Conservation (phyloP, 2,329 filamentous ascomycete genomes). For the Fusarium sp. region DNA sequence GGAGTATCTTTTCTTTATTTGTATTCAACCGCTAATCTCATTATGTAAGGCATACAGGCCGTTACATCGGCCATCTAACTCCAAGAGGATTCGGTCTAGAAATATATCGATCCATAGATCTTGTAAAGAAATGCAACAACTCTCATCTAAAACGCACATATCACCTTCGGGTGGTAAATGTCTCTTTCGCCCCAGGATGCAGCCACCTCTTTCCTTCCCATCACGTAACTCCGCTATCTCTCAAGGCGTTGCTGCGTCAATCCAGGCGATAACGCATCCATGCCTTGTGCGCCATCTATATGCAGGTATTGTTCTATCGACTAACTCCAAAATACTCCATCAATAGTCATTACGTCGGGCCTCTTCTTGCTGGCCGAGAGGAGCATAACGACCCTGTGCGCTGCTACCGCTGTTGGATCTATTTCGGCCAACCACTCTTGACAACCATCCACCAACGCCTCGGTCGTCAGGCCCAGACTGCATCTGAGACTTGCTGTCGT, state of each 20-base stretch:
- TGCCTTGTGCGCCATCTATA: constrained; percentile 54
- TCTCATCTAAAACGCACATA: constrained; percentile 23
- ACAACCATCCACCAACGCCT: constrained; percentile 65
- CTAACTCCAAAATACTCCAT: constrained; percentile 41
- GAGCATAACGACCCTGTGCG: constrained; percentile 58
- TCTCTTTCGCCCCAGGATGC: constrained; percentile 7
- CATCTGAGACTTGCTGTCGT: constrained; percentile 60
- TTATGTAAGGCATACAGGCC: constrained; percentile 35
- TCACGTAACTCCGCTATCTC: constrained; percentile 27
- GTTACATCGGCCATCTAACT: constrained; percentile 33
- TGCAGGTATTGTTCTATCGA: constrained; percentile 52
- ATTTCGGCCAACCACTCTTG: constrained; percentile 56
- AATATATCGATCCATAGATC: constrained; percentile 30
- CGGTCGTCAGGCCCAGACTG: constrained; percentile 54
- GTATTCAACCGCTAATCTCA: constrained; percentile 21
- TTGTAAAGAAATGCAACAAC: constrained; percentile 16
- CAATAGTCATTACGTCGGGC: constrained; percentile 45
- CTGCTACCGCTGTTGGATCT: constrained; percentile 56
- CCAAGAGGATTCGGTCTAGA: constrained; percentile 39
- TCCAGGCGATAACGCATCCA: constrained; percentile 35
- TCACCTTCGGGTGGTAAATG: constrained; percentile 30
- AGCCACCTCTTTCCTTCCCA: constrained; percentile 15
- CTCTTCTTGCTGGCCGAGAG: constrained; percentile 59
- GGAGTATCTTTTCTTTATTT: neutral
- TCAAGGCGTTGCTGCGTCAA: constrained; percentile 21